Evolutionary conservation across 345 rosid genomes (phyloP).

Genomic region (Eucalyptus regnans): DNA sequence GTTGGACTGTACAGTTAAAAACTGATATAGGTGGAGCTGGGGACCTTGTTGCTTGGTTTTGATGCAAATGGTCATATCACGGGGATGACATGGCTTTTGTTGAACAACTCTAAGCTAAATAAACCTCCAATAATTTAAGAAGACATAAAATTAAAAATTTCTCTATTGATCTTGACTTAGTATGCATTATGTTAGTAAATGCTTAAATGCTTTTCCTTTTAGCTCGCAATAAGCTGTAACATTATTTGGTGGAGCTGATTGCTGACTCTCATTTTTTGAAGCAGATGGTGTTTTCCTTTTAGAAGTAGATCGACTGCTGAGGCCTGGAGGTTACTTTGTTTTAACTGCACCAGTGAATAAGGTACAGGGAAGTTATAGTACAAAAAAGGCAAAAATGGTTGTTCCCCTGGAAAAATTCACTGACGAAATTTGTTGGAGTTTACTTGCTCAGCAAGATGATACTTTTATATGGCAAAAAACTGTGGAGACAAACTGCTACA

Average conservation of each 20-base stretch:
- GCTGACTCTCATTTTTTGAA: background rate
- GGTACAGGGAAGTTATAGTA: conserved; percentile 35
- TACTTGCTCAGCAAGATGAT: conserved; percentile 90
- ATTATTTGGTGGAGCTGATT: background rate
- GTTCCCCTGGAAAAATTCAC: conserved; percentile 51
- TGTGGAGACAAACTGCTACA: conserved; percentile 39
- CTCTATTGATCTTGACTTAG: background rate
- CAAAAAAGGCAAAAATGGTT: conserved; percentile 43
- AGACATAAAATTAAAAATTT: background rate
- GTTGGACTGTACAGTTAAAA: background rate
- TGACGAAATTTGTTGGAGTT: conserved; percentile 78
- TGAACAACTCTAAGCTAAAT: background rate
- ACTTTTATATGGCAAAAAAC: conserved; percentile 97
- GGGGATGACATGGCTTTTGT: background rate
- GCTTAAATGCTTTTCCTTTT: background rate
- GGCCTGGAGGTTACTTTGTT: conserved; percentile 96
- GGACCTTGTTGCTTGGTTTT: background rate
- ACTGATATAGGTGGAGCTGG: background rate
- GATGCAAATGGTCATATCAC: background rate
- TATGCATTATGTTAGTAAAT: background rate
- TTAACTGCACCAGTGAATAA: conserved; percentile 67
- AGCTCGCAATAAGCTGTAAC: background rate
- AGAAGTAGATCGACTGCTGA: conserved; percentile 89
- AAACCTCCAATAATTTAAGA: background rate
- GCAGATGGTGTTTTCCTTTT: conserved; percentile 84